Base-by-base conservation (phyloP, 2,329 filamentous ascomycete genomes). In the Monosporascus sp. region DNA sequence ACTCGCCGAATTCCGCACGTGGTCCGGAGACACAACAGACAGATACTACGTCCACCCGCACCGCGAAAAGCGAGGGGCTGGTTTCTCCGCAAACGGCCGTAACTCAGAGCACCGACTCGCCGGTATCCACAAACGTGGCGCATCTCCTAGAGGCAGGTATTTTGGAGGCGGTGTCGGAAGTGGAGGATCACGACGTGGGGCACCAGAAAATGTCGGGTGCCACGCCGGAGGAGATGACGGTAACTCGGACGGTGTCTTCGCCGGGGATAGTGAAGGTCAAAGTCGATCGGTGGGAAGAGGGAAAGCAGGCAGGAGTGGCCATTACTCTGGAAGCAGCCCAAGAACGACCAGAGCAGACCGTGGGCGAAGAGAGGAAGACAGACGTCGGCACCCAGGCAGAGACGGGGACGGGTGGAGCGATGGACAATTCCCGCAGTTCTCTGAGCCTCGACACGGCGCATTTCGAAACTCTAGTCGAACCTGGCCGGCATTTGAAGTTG, bases 1-100 rank as follows among this genome's bases (percentile, higher is more conserved):
- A 18, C 57, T 68, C 45, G 64, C 59, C 49, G 65, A 69, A 54
- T 50, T 52, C 37, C 54, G 55, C 37, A 62, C 60, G 48, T 49
- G 53, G 15, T 55, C 64, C 31, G 56, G 52, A 56, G 58, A 66
- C 51, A 63, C 60, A 46, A 57, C 59, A 50, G 55, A 62, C 18
- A 55, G 66, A 43, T 65, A 67, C 28, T 59, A 53, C 53, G 55
- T 68, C 55, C 50, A 51, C 46, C 40, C 54, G 26, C 48, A 53
- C 26, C 61, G 57, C 22, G 52, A 57, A 35, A 37, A 44, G 18
- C 37, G 6, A 22, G 17, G 35, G 17, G 20, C 9, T 7, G 15
- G 38, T 20, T 44, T 5, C n/a, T 7, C n/a, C 35, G 35, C 14
- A 28, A 14, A 47, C 20, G 24, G 17, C 11, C 7, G 15, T 28